Base-by-base conservation (phyloP, 306 rosid genomes). In the Citrullus colocynthis region DNA sequence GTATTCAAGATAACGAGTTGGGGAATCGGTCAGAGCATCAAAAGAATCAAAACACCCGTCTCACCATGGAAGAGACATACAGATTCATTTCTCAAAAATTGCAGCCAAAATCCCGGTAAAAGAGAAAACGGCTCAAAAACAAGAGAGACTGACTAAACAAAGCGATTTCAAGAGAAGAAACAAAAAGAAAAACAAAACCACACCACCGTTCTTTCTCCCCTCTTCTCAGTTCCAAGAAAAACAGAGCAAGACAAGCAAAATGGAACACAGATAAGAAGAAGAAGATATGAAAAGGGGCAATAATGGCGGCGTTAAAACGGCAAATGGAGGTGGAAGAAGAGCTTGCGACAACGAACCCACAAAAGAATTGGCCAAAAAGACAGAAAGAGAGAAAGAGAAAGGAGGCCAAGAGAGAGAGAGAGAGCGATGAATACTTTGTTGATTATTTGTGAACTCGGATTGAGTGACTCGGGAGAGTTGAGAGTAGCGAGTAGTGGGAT, bases 251-350 rank as follows among this genome's bases (percentile, higher is more conserved):
- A 71, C 0, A 30, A 51, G 28, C 30, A 21, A 74, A 74, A 52
- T 30, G 48, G 48, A 13, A 30, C 1, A 34, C 49, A 24, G 18
- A 72, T 13, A 3, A 72, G 39, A 10, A 32, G 73, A 67, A 67
- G 17, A 54, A 34, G 16, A 5, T 39, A 15, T 42, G 30, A 71
- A 15, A 71, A 48, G 21, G 34, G 63, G 9, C 18, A 54, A 51
- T 2, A 74, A 52, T 51, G 78, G 78, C 49, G 63, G 78, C 78
- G 57, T 45, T 45, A 70, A 70, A 45, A 45, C 75, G 60, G 42
- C 8, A 51, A 71, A 74, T 74, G 30, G 49, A 54, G 78, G 14
- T 18, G 63, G 63, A 74, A 74, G n/a, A 65, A 65, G 74, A 67
- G 34, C 32, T 6, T 3, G 57, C 28, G 37, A 70, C 75, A 70